Conservation (phyloP, 2,329 filamentous ascomycete genomes). For the Fusarium sp. region DNA sequence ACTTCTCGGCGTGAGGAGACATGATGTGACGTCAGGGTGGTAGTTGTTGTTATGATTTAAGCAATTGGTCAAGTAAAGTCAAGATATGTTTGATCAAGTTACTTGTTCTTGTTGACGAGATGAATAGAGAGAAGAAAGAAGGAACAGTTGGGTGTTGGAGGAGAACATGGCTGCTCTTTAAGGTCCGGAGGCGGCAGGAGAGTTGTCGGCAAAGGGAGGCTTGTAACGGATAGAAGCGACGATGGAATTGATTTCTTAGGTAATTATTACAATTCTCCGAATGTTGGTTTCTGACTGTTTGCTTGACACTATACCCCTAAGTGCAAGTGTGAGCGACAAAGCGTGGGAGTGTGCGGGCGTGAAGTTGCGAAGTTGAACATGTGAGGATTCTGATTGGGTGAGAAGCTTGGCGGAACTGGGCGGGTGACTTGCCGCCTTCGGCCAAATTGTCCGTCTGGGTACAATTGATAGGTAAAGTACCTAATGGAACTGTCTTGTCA, state of each 20-base stretch:
- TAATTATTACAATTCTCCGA: conserved; percentile 46
- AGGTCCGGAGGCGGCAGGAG: conserved; percentile 28
- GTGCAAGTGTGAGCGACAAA: conserved; percentile 64
- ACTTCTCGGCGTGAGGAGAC: conserved; percentile 69
- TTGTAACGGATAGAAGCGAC: conserved; percentile 21
- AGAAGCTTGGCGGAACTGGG: conserved; percentile 17
- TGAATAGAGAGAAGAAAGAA: conserved; percentile 14
- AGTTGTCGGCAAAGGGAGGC: conserved; percentile 28
- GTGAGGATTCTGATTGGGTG: conserved; percentile 13
- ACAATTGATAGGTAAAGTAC: not conserved
- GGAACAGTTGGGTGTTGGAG: not conserved
- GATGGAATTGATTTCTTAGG: conserved; percentile 38
- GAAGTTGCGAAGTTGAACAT: conserved; percentile 28
- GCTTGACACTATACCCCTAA: conserved; percentile 65
- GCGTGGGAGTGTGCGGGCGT: conserved; percentile 40
- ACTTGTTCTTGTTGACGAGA: conserved; percentile 6
- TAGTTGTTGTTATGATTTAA: conserved; percentile 9
- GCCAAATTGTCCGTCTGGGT: conserved; percentile 11
- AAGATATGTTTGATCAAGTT: not conserved
- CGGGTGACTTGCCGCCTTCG: conserved; percentile 36
- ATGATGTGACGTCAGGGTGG: conserved; percentile 52
- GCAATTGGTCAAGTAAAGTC: conserved; percentile 9
- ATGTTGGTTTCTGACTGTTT: conserved; percentile 23
- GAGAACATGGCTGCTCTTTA: conserved; percentile 41
- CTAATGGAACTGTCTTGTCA: not conserved